These are phyloP conservation scores for Rhizopus arrhizus DNA, from an alignment of 371 early-diverging fungal species.

Conservation along the genomic window DNA sequence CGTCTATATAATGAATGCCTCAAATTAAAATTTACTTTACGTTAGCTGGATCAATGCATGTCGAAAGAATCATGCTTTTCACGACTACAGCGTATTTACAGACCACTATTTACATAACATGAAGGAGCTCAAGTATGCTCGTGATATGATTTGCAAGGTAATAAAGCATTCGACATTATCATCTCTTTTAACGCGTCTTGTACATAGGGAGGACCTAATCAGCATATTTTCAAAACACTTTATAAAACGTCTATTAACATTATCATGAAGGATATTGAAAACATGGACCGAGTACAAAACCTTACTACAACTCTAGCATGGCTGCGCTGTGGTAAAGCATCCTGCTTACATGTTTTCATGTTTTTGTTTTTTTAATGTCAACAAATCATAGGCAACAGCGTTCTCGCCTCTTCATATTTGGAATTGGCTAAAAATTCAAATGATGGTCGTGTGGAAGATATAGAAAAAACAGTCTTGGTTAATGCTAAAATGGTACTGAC, in stretches of 20 bases:
- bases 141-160: slow-evolving; percentile 15
- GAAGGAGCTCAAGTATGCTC: slow-evolving; percentile 6
- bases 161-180: too few species aligned
- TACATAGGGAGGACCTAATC: slow-evolving; percentile 23
- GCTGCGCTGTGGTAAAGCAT: slow-evolving; percentile 27
- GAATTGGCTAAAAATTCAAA: slow-evolving; percentile 21
- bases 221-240: slow-evolving; percentile 25
- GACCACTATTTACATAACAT: slow-evolving; percentile 17
- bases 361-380: not conserved
- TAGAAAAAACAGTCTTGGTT: slow-evolving; percentile 31
- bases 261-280: slow-evolving; percentile 26
- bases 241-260: slow-evolving; percentile 20
- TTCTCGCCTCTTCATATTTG: slow-evolving; percentile 25
- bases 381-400: slow-evolving; percentile 17
- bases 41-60: slow-evolving; percentile 25
- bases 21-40: not conserved
- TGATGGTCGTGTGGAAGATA: slow-evolving; percentile 26
- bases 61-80: slow-evolving; percentile 15
- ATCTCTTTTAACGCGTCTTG: too few species aligned
- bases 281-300: slow-evolving; percentile 24
- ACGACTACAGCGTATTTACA: slow-evolving; percentile 5
- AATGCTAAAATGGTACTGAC: slow-evolving; percentile 33
- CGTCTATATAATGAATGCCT: not conserved
- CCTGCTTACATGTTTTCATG: not conserved
- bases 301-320: slow-evolving; percentile 27